Percentiles rank a stretch among this genome's conserved stretches.
phyloP scores from a whole-genome alignment of 2,329 filamentous ascomycete genomes.

The Fusarium continuum region DNA sequence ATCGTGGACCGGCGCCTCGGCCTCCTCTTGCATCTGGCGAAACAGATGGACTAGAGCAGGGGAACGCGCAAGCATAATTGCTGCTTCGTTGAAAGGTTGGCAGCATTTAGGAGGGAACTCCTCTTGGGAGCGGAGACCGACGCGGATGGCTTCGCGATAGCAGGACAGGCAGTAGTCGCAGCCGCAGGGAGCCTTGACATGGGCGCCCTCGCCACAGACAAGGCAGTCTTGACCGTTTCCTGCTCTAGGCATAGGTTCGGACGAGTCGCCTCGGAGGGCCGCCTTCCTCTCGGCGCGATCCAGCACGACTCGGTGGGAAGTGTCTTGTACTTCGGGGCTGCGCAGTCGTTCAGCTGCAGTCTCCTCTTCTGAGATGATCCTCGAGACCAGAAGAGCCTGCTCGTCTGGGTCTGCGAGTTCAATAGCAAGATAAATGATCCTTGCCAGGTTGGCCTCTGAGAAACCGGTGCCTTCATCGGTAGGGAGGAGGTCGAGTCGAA shows the following conservation, averaged over 20 bases:
- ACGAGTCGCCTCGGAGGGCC: background rate
- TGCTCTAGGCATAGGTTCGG: background rate
- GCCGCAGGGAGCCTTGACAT: constrained; percentile 17
- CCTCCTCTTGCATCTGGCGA: constrained; percentile 33
- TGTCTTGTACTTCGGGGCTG: constrained; percentile 20
- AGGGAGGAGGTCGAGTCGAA: constrained; percentile 9
- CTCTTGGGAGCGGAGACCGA: constrained; percentile 27
- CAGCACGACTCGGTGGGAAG: constrained; percentile 13
- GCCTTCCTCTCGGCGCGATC: constrained; percentile 24
- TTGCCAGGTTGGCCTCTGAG: constrained; percentile 27
- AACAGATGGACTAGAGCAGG: constrained; percentile 35
- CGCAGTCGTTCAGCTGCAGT: constrained; percentile 21
- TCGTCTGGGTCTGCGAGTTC: constrained; percentile 28
- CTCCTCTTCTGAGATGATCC: constrained; percentile 40
- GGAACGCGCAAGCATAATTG: constrained; percentile 6
- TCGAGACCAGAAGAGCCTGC: constrained; percentile 31
- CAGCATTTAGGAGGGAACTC: constrained; percentile 42
- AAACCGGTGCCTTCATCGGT: background rate
- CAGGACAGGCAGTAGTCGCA: constrained; percentile 37
- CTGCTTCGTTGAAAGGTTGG: constrained; percentile 19
- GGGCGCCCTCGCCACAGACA: constrained; percentile 19
- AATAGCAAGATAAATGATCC: constrained; percentile 29
- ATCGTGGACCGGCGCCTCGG: background rate
- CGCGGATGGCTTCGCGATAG: constrained; percentile 27
- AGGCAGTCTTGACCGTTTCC: constrained; percentile 21